Evolutionary conservation across 495 filamentous ascomycete genomes (phyloP), one percentile per base, ranked within the genome.

Genomic region (Penicillium taxi): DNA sequence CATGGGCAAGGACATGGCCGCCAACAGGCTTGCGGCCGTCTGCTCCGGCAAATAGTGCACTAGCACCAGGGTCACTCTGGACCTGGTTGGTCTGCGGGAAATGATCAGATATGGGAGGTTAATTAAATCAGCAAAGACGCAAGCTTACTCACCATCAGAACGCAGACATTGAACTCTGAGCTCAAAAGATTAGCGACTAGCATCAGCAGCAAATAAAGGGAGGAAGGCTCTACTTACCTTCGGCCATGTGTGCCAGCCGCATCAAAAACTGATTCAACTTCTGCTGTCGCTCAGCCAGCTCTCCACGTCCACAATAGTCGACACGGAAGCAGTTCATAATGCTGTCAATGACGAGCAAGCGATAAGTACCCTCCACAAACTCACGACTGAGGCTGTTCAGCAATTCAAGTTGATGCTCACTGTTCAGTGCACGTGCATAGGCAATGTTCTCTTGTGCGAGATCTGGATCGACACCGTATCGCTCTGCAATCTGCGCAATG

Each of bases 321-420:
- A 83, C 80, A 11, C 83, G 72, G 50, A 84, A 88, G 40, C 80
- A 80, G 31, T 81, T 78, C 75, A 86, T 85, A 47, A 87, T 81
- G 53, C 79, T 84, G 53, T 88, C 83, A 48, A 88, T 76, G 41
- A 88, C 69, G 17, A 88, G 67, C 29, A 88, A 71, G 16, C 81
- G 72, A 55, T 81, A 88, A 41, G 82, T 72, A 18, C 80, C 80
- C 1, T 64, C 74, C 16, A 74, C 72, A 62, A 88, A 85, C 47
- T 74, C 74, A 37, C 70, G 66, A 34, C 74, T 72, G 11, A 88
- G 70, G 9, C 69, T 68, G 53, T 82, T 81, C 35, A 87, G 66
- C 23, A 84, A 55, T 33, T 86, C 82, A 34, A 79, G 52, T 59
- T 87, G 83, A 53, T 85, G 81, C 67, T 84, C 80, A 35, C 77